Percentiles rank a stretch among this genome's conserved stretches.
Conservation (phyloP, 768 basidiomycete species). For the Termitomyces sp. region DNA sequence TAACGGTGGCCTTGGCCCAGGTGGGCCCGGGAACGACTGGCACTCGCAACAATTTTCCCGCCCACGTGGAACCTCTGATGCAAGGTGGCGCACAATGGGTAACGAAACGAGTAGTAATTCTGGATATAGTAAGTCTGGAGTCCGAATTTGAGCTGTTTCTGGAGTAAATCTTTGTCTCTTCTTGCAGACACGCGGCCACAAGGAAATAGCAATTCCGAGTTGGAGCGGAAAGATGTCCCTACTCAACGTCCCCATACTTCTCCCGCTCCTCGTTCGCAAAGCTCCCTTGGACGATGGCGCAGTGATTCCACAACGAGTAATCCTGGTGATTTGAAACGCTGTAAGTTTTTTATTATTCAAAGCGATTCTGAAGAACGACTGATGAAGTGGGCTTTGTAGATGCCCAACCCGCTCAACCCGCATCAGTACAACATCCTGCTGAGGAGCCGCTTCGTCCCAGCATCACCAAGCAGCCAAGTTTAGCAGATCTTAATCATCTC, state of each 20-base stretch:
- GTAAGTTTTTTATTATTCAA: background rate
- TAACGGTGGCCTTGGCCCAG: conserved; percentile 20
- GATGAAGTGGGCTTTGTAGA: background rate
- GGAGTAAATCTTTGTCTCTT: background rate
- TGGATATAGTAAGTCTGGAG: conserved; percentile 22
- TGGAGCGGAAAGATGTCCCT: background rate
- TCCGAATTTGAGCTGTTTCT: background rate
- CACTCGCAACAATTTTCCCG: conserved; percentile 36
- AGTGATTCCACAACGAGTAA: conserved; percentile 1
- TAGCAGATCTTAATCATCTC: conserved; percentile 4
- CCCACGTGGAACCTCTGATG: conserved; percentile 73
- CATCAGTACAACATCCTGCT: background rate
- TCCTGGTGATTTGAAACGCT: background rate
- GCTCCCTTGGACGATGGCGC: conserved; percentile 2
- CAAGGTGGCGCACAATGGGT: conserved; percentile 40
- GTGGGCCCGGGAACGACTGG: conserved; percentile 12
- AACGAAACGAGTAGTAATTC: conserved; percentile 18
- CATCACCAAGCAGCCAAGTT: background rate
- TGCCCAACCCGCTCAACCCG: background rate
- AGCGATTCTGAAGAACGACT: background rate
- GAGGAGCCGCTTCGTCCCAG: background rate
- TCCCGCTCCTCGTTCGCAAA: background rate
- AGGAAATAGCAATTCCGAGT: background rate
- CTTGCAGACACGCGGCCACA: background rate
- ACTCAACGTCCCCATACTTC: background rate